A percentile compares a stretch with the other conserved stretches of the same genome.
Evolutionary conservation across 208 protist genomes (phyloP).

Genomic region (Crithidia mellificae): DNA sequence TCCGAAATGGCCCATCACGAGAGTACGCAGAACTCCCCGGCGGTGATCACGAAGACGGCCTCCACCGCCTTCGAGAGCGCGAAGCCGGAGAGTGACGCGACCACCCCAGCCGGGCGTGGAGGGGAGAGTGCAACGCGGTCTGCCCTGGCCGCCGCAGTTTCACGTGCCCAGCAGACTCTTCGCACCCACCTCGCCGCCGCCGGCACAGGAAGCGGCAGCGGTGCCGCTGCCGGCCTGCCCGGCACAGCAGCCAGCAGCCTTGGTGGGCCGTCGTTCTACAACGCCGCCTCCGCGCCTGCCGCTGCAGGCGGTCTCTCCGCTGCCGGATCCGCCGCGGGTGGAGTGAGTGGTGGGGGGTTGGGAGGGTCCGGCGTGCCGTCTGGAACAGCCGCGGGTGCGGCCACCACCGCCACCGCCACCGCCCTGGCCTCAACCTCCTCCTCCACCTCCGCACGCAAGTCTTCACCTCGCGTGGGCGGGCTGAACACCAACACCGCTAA

Average conservation of each 20-base stretch:
- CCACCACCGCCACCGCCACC: neutral
- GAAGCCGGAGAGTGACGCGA: neutral
- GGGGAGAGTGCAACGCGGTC: conserved; percentile 5
- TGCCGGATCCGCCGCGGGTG: neutral
- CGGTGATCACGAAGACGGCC: neutral
- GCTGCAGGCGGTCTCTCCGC: neutral
- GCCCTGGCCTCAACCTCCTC: too few relatives aligned
- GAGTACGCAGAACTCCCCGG: neutral
- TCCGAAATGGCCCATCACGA: neutral
- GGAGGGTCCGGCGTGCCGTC: too few relatives aligned
- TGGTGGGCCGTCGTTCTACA: neutral
- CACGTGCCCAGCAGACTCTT: conserved; percentile 26
- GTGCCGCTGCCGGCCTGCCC: neutral
- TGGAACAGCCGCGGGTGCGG: too few relatives aligned
- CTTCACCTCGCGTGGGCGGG: neutral
- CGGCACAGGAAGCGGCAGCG: neutral
- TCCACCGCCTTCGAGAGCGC: neutral
- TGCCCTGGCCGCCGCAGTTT: conserved; percentile 28
- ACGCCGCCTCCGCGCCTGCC: too few relatives aligned
- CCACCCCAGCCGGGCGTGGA: neutral
- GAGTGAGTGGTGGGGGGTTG: neutral
- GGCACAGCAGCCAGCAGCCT: neutral
- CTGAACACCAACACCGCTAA: conserved; percentile 17
- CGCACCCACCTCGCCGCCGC: conserved; percentile 23
- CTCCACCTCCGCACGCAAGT: conserved; percentile 4